Evolutionary conservation across 176 grass and related monocot species (phyloP).

Genomic region (Raddia distichophylla): DNA sequence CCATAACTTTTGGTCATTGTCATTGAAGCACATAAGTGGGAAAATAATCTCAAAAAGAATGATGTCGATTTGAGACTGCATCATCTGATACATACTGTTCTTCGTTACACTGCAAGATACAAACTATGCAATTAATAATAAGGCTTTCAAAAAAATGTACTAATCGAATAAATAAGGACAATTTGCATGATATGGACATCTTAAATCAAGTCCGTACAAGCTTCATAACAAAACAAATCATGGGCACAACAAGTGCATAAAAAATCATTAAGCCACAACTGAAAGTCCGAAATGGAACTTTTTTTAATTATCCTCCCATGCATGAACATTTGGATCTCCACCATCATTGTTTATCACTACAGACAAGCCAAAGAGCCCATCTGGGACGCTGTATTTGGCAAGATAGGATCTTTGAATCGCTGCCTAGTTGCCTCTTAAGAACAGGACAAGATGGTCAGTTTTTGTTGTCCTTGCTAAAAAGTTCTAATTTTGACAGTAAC

Average conservation of each 20-base stretch:
- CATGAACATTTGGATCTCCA: not conserved
- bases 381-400: not conserved
- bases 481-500: not conserved
- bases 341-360: not conserved
- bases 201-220: slow-evolving; percentile 5
- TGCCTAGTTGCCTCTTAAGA: not conserved
- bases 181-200: not conserved
- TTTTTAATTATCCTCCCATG: not conserved
- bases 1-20: slow-evolving; percentile 94
- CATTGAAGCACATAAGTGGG: slow-evolving; percentile 97
- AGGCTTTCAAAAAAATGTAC: not conserved
- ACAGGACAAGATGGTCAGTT: not conserved
- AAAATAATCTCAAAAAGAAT: slow-evolving; percentile 96
- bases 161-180: not conserved
- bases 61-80: slow-evolving; percentile 84
- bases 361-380: not conserved
- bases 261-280: not conserved
- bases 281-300: not conserved
- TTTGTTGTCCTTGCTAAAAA: not conserved
- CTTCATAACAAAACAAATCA: not conserved
- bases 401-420: slow-evolving; percentile 7
- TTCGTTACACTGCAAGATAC: slow-evolving; percentile 78
- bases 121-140: slow-evolving; percentile 31
- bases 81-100: slow-evolving; percentile 92
- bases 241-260: not conserved